A percentile compares a stretch with the other conserved stretches of the same genome.
These are phyloP conservation scores for Furcasterigmium sp. DNA, from an alignment of 2,329 filamentous ascomycete species.

Conservation along the genomic window DNA sequence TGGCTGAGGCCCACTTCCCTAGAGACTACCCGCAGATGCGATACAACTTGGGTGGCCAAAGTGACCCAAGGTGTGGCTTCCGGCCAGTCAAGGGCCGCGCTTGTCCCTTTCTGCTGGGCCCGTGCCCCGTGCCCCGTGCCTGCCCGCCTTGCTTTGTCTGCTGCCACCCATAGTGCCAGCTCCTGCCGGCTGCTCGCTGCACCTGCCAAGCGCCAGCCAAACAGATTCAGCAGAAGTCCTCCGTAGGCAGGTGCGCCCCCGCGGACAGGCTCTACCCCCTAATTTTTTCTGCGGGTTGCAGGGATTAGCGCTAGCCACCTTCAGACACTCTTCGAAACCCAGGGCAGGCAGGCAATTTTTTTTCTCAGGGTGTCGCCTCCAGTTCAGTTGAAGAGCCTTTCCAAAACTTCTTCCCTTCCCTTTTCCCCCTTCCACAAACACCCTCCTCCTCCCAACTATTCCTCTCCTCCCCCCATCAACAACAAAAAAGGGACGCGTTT, in stretches of 20 bases:
- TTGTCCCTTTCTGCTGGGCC: background rate
- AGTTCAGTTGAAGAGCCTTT: slow-evolving; percentile 11
- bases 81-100: background rate
- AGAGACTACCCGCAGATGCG: background rate
- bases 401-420: slow-evolving; percentile 22
- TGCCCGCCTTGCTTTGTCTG: too few species aligned
- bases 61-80: background rate
- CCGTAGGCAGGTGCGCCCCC: background rate
- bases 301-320: slow-evolving; percentile 22
- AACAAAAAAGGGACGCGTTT: slow-evolving; percentile 20
- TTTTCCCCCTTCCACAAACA: slow-evolving; percentile 18
- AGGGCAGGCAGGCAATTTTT: slow-evolving; percentile 20
- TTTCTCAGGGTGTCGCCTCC: slow-evolving; percentile 23
- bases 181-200: background rate
- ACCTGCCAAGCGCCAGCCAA: background rate
- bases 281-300: slow-evolving; percentile 8
- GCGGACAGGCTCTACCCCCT: background rate
- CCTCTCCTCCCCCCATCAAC: slow-evolving; percentile 14
- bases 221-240: too few species aligned
- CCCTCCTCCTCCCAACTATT: slow-evolving; percentile 8
- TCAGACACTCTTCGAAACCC: slow-evolving; percentile 19
- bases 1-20: background rate
- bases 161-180: too few species aligned
- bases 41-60: slow-evolving; percentile 1
- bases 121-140: background rate